Evolutionary conservation across 768 basidiomycete species (phyloP), one percentile per base, ranked within the genome.

Genomic region (Boletus rubroflammeus): DNA sequence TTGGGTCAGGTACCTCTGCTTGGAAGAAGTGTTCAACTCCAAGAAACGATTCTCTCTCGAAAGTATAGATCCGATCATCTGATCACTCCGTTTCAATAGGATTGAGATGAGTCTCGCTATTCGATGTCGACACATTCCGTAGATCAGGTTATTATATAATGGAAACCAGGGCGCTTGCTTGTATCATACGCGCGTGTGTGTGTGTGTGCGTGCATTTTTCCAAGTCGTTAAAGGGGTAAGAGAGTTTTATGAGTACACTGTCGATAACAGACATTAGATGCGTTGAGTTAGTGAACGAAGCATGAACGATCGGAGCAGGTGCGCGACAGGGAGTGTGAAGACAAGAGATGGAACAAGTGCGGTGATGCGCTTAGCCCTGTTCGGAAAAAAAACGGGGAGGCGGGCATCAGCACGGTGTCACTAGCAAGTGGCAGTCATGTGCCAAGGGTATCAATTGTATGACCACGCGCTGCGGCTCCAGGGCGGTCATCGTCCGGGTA

Each of bases 191-290:
- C n/a, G n/a, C n/a, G n/a, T n/a, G 59, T 50, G 25, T 43, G 47
- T 38, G 28, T 49, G 48, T 0, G 36, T 19, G 47, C 29, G 23
- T 47, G 21, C 32, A 35, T 46, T 49, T 58, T 54, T 55, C 58
- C 53, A 10, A 38, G 34, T 52, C 29, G 35, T 31, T 32, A 36
- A 45, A 36, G 19, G 42, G 23, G 23, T 25, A 25, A 9, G 9
- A 17, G 25, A 38, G 46, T 23, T 44, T 47, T 64, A 67, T 58
- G 47, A 61, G 58, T 67, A 65, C 65, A 65, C 19, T 36, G 38
- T 53, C 39, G 50, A 52, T 31, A 60, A 55, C 57, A 63, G 50
- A 64, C 32, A 50, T 50, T 60, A 64, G 50, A 67, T 65, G 66
- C 54, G 46, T n/a, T 40, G 41, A 51, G 50, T 8, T 35, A 57